A percentile compares a stretch with the other conserved stretches of the same genome.
Evolutionary conservation across 108 stramenopile genomes (phyloP).

Genomic region (Nitzschia sp.): DNA sequence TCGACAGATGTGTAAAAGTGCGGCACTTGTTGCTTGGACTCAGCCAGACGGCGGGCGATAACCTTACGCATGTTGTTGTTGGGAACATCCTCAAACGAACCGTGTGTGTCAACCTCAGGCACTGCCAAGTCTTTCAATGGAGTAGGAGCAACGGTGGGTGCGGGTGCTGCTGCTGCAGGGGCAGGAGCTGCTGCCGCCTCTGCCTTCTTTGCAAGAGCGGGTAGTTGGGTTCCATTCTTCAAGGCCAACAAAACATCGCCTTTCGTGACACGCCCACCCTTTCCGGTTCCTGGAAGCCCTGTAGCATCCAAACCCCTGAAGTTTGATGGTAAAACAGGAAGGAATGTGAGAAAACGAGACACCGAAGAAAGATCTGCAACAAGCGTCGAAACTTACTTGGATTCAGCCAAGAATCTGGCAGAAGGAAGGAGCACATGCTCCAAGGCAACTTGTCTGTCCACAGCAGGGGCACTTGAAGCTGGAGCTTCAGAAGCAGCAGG

Average conservation of each 20-base stretch:
- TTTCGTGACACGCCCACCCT: constrained; percentile 89
- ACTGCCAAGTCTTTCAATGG: constrained; percentile 26
- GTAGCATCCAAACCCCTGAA: constrained; percentile 72
- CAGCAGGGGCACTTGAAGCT: constrained; percentile 22
- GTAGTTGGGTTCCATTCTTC: constrained; percentile 43
- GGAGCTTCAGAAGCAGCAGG: constrained; percentile 37
- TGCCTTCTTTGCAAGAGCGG: constrained; percentile 39
- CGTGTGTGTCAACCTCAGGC: constrained; percentile 41
- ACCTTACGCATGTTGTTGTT: constrained; percentile 49
- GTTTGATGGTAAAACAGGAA: too few species aligned
- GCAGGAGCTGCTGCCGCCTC: constrained; percentile 34
- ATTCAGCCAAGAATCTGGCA: constrained; percentile 77
- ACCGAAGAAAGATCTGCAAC: not conserved
- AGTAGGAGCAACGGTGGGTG: constrained; percentile 31
- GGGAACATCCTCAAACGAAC: constrained; percentile 70
- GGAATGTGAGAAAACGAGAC: too few species aligned
- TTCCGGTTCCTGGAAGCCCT: constrained; percentile 73
- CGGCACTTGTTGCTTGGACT: constrained; percentile 89
- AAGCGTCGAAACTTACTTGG: constrained; percentile 33
- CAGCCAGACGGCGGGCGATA: constrained; percentile 72
- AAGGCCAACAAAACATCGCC: constrained; percentile 86
- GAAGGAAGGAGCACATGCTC: constrained; percentile 73
- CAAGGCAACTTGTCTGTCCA: constrained; percentile 23
- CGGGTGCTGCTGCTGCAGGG: constrained; percentile 36
- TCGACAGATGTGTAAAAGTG: constrained; percentile 97